Conservation (phyloP, 495 filamentous ascomycete species). For the Parathielavia hyrcaniae region DNA sequence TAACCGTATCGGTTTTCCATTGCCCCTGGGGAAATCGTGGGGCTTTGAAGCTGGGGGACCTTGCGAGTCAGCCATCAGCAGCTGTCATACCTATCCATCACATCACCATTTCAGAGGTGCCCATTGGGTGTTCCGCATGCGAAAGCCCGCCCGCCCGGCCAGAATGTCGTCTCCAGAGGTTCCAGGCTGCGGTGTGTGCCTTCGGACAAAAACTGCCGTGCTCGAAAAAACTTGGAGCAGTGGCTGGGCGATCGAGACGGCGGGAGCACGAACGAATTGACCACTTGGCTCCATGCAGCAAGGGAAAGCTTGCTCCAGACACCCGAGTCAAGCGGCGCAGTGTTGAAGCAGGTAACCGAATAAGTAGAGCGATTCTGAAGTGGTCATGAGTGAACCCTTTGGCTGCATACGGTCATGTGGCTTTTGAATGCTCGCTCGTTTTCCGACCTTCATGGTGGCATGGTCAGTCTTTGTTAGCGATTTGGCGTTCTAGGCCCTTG, state of each 20-base stretch:
- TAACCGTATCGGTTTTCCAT: not conserved
- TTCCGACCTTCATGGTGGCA: not conserved
- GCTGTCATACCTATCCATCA: not conserved
- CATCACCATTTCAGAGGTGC: no score
- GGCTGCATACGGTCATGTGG: not conserved
- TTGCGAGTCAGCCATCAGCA: constrained; percentile 6
- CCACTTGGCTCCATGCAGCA: constrained; percentile 17
- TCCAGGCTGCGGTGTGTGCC: not conserved
- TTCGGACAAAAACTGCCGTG: not conserved
- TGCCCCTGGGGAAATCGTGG: not conserved
- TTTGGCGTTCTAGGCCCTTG: constrained; percentile 17
- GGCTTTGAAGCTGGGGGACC: not conserved
- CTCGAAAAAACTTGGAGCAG: constrained; percentile 7
- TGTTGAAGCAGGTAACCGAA: no score
- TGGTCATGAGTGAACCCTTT: not conserved
- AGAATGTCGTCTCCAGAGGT: not conserved
- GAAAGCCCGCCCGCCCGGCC: constrained; percentile 1
- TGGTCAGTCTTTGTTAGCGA: constrained; percentile 2
- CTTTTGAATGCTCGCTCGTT: not conserved
- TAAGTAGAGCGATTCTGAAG: no score
- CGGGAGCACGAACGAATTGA: constrained; percentile 10
- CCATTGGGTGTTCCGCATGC: not conserved
- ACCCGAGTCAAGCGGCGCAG: no score
- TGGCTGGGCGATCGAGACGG: not conserved
- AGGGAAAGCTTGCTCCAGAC: not conserved